These are phyloP conservation scores for Botrytis elliptica DNA, from an alignment of 2,329 filamentous ascomycete genomes.

Conservation along the genomic window DNA sequence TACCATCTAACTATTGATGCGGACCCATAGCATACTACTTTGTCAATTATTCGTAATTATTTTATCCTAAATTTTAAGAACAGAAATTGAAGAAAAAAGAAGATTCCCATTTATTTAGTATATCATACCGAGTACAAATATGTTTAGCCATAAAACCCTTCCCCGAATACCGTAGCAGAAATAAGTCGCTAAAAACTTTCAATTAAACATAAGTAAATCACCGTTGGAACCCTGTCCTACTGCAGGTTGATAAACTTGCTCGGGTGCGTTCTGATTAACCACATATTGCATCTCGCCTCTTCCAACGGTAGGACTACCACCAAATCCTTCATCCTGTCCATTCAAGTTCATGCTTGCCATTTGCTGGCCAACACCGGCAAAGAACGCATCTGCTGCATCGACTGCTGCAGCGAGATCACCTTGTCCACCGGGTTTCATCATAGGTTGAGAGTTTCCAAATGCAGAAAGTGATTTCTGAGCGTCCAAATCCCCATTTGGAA, in stretches of 20 bases:
- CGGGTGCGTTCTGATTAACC: conserved; percentile 77
- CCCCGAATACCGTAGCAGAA: neutral
- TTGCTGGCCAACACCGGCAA: conserved; percentile 72
- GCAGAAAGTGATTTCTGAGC: conserved; percentile 60
- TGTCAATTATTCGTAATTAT: neutral
- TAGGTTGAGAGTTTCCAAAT: conserved; percentile 48
- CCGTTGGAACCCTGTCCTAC: conserved; percentile 64
- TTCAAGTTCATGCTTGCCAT: conserved; percentile 71
- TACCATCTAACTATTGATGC: neutral
- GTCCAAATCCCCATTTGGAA: conserved; percentile 55
- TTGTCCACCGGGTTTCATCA: conserved; percentile 34
- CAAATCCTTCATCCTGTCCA: conserved; percentile 60
- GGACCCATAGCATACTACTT: neutral
- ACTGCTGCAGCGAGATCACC: conserved; percentile 68
- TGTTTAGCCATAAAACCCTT: neutral
- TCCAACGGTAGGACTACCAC: conserved; percentile 49
- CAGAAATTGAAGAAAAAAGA: neutral
- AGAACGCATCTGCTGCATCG: conserved; percentile 85
- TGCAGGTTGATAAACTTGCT: conserved; percentile 71
- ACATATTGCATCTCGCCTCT: conserved; percentile 60
- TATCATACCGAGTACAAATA: conserved; percentile 14
- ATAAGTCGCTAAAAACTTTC: conserved; percentile 2
- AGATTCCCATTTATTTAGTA: conserved; percentile 1
- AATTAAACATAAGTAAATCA: conserved; percentile 55
- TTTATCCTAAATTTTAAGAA: neutral